Evolutionary conservation across 192 early-diverging fungal genomes (phyloP).

Genomic region (Gigaspora rosea): DNA sequence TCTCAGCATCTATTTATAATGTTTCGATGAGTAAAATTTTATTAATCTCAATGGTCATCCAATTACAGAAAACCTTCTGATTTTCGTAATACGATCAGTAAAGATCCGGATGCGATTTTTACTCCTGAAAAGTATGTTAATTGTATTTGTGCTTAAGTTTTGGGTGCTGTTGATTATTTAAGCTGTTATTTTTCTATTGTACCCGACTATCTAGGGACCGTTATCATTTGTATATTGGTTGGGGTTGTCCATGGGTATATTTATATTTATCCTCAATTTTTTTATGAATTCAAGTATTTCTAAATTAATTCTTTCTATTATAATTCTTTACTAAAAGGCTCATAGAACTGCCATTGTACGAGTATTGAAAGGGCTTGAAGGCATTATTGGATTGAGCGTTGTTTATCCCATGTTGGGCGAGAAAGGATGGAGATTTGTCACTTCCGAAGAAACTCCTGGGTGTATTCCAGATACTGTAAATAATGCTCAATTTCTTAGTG

Average conservation of each 20-base stretch:
- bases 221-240: slow-evolving; percentile 80
- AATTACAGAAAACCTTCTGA: slow-evolving; percentile 54
- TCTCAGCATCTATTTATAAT: too few relatives aligned
- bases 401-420: slow-evolving; percentile 80
- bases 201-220: slow-evolving; percentile 49
- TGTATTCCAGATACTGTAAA: slow-evolving; percentile 77
- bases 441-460: slow-evolving; percentile 72
- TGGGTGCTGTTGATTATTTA: not conserved
- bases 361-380: slow-evolving; percentile 86
- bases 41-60: too few relatives aligned
- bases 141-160: not conserved
- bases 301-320: not conserved
- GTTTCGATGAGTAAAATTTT: too few relatives aligned
- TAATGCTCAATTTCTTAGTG: slow-evolving; percentile 72
- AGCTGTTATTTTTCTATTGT: not conserved
- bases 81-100: slow-evolving; percentile 65
- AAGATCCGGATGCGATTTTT: slow-evolving; percentile 64
- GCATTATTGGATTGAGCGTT: slow-evolving; percentile 80
- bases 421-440: slow-evolving; percentile 81
- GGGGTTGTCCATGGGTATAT: slow-evolving; percentile 64
- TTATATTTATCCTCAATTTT: not conserved
- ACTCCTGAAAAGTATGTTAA: slow-evolving; percentile 64
- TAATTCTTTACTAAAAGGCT: slow-evolving; percentile 56
- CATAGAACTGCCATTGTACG: slow-evolving; percentile 87
- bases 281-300: not conserved